Base-by-base conservation (phyloP, 1,284 basidiomycete species). In the Melanopsichium pennsylvanicum region DNA sequence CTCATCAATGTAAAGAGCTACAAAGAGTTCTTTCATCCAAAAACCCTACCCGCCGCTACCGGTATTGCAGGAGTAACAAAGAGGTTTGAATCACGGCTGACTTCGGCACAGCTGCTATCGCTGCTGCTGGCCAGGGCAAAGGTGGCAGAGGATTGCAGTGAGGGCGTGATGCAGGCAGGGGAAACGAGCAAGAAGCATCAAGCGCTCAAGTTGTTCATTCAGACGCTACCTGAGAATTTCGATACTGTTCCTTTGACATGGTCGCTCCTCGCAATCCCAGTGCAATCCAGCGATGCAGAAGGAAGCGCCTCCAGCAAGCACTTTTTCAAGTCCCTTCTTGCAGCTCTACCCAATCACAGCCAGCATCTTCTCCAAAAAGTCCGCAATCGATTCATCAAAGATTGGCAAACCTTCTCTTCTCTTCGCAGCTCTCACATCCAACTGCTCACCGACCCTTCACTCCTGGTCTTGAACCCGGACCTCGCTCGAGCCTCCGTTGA, bases 241-340 rank as follows among this genome's bases (percentile, higher is more conserved):
- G 46, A 47, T n/a, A 74, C 67, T 1, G 56, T 54, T 16, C 74
- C 74, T 1, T 40, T 76, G 12, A 49, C 52, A 1, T 74, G 74
- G 74, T 47, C 43, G 5, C n/a, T 49, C n/a, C 16, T 42, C 13
- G 56, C 47, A n/a, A n/a, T n/a, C n/a, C n/a, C n/a, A n/a, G n/a
- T n/a, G n/a, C n/a, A n/a, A n/a, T n/a, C n/a, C n/a, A n/a, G n/a
- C n/a, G n/a, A n/a, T n/a, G 13, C 16, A 15, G 10, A 32, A 4
- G 10, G 8, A 18, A 3, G 5, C 12, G 5, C 15, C 11, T 55
- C 48, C 46, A 48, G 55, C n/a, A 19, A 31, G 7, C 19, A 16
- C 23, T 58, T 66, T 40, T 61, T 50, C 26, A 23, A 19, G 12
- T 12, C 5, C 16, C 31, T 76, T 5, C 26, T 75, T 3, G 19